phyloP scores from a whole-genome alignment of 2,329 filamentous ascomycete species.

The Lachnellula occidentalis region DNA sequence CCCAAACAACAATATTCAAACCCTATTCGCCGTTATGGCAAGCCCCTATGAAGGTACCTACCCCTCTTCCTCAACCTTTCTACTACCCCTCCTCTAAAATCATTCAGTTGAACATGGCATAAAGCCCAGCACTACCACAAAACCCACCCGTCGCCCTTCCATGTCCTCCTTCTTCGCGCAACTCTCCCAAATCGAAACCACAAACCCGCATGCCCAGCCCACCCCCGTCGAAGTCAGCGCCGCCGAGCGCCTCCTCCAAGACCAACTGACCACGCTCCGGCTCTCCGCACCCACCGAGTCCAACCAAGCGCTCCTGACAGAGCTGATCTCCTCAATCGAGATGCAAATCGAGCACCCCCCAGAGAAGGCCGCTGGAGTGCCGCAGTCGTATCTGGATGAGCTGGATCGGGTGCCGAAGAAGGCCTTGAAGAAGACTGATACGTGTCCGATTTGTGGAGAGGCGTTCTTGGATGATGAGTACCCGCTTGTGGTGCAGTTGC shows the following conservation, averaged over 20 bases:
- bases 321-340: slow-evolving; percentile 44
- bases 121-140: slow-evolving; percentile 28
- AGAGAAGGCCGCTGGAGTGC: slow-evolving; percentile 46
- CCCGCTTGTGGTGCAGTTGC: slow-evolving; percentile 58
- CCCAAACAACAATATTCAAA: too few relatives aligned
- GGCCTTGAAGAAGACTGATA: slow-evolving; percentile 42
- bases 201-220: slow-evolving; percentile 53
- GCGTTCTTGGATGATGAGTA: slow-evolving; percentile 56
- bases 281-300: slow-evolving; percentile 37
- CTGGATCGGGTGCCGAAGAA: slow-evolving; percentile 53
- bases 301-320: slow-evolving; percentile 43
- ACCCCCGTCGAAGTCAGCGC: slow-evolving; percentile 54
- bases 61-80: slow-evolving; percentile 5
- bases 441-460: slow-evolving; percentile 61
- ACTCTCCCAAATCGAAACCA: slow-evolving; percentile 38
- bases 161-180: slow-evolving; percentile 59
- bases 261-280: slow-evolving; percentile 48
- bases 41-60: slow-evolving; percentile 51
- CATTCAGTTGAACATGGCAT: slow-evolving; percentile 59
- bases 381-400: slow-evolving; percentile 53
- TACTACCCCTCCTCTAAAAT: slow-evolving; percentile 9
- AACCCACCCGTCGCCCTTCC: slow-evolving; percentile 47
- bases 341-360: slow-evolving; percentile 48
- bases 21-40: slow-evolving; percentile 39
- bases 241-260: slow-evolving; percentile 54